Conservation (phyloP, 1,284 basidiomycete species). For the Acaromyces ingoldii region DNA sequence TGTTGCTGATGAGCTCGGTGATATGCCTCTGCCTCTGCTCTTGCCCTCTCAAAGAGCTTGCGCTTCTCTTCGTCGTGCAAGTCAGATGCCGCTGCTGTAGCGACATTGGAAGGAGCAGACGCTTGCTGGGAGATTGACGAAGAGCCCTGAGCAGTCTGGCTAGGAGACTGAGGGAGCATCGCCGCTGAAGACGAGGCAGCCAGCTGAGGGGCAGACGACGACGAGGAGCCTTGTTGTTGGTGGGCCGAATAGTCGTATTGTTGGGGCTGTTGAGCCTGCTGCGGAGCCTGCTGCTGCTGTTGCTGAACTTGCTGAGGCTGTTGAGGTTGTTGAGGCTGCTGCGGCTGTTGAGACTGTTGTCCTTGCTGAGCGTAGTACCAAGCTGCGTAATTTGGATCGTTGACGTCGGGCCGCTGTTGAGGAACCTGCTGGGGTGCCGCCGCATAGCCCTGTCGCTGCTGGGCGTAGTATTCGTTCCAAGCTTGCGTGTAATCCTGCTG, state of each 20-base stretch:
- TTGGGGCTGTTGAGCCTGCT: conserved; percentile 27
- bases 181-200: neutral
- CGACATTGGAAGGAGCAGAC: neutral
- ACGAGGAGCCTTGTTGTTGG: neutral
- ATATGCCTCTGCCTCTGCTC: conserved; percentile 43
- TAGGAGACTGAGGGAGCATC: neutral
- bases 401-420: conserved; percentile 11
- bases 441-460: conserved; percentile 3
- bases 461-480: conserved; percentile 15
- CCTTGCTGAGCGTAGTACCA: conserved; percentile 16
- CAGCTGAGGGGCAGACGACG: neutral
- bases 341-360: conserved; percentile 13
- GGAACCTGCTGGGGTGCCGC: neutral
- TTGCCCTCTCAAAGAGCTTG: conserved; percentile 37
- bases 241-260: conserved; percentile 1
- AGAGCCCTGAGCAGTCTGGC: neutral
- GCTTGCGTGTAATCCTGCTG: conserved; percentile 13
- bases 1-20: conserved; percentile 16
- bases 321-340: conserved; percentile 3
- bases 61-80: conserved; percentile 46
- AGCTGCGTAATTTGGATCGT: conserved; percentile 7
- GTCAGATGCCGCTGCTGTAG: neutral
- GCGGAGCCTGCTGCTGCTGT: conserved; percentile 25
- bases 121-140: neutral
- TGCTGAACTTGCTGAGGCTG: conserved; percentile 5